phyloP scores from a whole-genome alignment of 805 yeast genomes.

The Cyberlindnera euphorbiae region DNA sequence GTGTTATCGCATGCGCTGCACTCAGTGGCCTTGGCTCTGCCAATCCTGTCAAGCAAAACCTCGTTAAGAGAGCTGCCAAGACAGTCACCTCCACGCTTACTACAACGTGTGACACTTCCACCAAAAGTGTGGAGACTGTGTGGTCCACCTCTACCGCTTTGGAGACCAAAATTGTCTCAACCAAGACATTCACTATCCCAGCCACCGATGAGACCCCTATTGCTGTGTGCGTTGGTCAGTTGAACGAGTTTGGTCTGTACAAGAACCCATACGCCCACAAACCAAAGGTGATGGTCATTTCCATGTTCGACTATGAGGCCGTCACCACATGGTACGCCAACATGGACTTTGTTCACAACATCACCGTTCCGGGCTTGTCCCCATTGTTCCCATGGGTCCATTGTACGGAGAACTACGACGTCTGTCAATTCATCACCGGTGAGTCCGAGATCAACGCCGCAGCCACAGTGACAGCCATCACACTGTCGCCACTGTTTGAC shows the following conservation, averaged over 20 bases:
- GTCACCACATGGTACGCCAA: slow-evolving; percentile 9
- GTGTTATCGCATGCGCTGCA: slow-evolving; percentile 1
- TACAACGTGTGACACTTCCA: slow-evolving; percentile 10
- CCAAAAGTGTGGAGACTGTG: slow-evolving; percentile 6
- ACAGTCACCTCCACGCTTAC: slow-evolving; percentile 6
- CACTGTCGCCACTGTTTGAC: slow-evolving; percentile 11
- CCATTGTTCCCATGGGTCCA: slow-evolving; percentile 17
- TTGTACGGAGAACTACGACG: slow-evolving; percentile 11
- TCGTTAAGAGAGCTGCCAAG: slow-evolving; percentile 4
- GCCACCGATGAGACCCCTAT: neutral
- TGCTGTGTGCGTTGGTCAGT: neutral
- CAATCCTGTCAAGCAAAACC: slow-evolving; percentile 8
- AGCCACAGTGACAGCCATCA: slow-evolving; percentile 12
- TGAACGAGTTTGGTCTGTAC: slow-evolving; percentile 12
- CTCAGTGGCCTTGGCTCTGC: slow-evolving; percentile 3
- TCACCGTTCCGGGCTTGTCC: slow-evolving; percentile 14
- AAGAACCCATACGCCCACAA: slow-evolving; percentile 11
- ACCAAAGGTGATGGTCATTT: slow-evolving; percentile 11
- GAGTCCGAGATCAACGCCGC: slow-evolving; percentile 16
- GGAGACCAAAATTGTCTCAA: slow-evolving; percentile 2
- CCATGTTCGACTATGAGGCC: slow-evolving; percentile 13
- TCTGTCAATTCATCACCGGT: slow-evolving; percentile 16
- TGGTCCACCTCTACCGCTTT: slow-evolving; percentile 6
- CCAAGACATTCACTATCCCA: slow-evolving; percentile 1
- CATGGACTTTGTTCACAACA: slow-evolving; percentile 12